Conservation (phyloP, 192 early-diverging fungal genomes). For the Pecoramyces ruminantium region DNA sequence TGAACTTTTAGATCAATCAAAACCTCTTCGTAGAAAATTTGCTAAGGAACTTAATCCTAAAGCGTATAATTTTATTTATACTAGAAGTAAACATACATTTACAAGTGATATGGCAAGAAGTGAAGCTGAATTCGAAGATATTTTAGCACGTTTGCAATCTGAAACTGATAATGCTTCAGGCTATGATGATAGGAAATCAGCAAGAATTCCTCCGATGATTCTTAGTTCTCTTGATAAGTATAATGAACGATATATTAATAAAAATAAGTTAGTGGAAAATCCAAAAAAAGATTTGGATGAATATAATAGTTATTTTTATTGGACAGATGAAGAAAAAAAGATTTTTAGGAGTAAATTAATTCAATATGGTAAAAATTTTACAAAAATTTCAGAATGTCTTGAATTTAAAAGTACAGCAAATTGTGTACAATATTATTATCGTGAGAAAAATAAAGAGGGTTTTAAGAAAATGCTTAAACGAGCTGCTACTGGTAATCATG, state of each 20-base stretch:
- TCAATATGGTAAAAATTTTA: slow-evolving; percentile 57
- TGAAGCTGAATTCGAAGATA: slow-evolving; percentile 61
- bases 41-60: not conserved
- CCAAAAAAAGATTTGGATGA: slow-evolving; percentile 43
- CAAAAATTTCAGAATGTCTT: slow-evolving; percentile 43
- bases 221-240: slow-evolving; percentile 33
- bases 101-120: slow-evolving; percentile 54
- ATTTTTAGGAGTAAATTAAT: slow-evolving; percentile 49
- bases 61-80: not conserved
- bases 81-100: slow-evolving; percentile 7
- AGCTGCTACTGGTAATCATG: slow-evolving; percentile 13
- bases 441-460: slow-evolving; percentile 54
- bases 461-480: slow-evolving; percentile 40
- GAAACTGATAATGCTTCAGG: slow-evolving; percentile 36
- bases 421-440: slow-evolving; percentile 63
- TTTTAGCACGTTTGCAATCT: slow-evolving; percentile 58
- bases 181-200: slow-evolving; percentile 47
- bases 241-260: slow-evolving; percentile 33
- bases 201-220: slow-evolving; percentile 56
- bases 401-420: slow-evolving; percentile 45
- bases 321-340: slow-evolving; percentile 46
- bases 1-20: not conserved
- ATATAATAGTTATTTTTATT: slow-evolving; percentile 31
- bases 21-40: not conserved
- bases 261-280: slow-evolving; percentile 32